A percentile compares a stretch with the other conserved stretches of the same genome.
Conservation (phyloP, 768 basidiomycete species). For the Zangia roseola region DNA sequence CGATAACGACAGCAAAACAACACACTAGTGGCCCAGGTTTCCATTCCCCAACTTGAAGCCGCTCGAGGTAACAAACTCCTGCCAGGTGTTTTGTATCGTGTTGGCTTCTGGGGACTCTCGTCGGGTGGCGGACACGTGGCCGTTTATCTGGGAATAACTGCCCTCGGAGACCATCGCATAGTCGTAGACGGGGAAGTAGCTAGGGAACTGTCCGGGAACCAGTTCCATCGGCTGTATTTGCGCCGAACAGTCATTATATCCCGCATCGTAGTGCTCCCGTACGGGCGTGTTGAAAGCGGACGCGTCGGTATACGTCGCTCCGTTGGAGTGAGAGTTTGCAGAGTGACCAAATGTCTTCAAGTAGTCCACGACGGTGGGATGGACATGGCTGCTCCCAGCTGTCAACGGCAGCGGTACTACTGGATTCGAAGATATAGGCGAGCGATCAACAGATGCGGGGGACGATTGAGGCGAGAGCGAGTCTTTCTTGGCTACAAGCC, state of each 20-base stretch:
- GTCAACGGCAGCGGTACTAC: slow-evolving; percentile 69
- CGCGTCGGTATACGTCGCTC: slow-evolving; percentile 23
- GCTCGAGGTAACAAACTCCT: slow-evolving; percentile 52
- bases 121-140: slow-evolving; percentile 33
- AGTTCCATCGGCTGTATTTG: slow-evolving; percentile 33
- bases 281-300: slow-evolving; percentile 26
- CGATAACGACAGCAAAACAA: neutral
- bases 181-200: slow-evolving; percentile 77
- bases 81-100: slow-evolving; percentile 60
- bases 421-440: slow-evolving; percentile 69
- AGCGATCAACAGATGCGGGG: slow-evolving; percentile 48
- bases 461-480: slow-evolving; percentile 50
- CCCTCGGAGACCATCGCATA: slow-evolving; percentile 44
- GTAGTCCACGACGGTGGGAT: slow-evolving; percentile 68
- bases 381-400: slow-evolving; percentile 48
- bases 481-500: slow-evolving; percentile 62
- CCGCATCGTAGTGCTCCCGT: slow-evolving; percentile 25
- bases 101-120: slow-evolving; percentile 55
- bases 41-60: slow-evolving; percentile 15
- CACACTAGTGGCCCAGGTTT: slow-evolving; percentile 10
- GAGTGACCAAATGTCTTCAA: slow-evolving; percentile 55
- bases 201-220: slow-evolving; percentile 47
- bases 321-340: slow-evolving; percentile 17
- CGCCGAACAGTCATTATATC: slow-evolving; percentile 18
- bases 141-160: slow-evolving; percentile 39